Base-by-base conservation (phyloP, 768 basidiomycete species). In the Xerocomellus amylosporus region DNA sequence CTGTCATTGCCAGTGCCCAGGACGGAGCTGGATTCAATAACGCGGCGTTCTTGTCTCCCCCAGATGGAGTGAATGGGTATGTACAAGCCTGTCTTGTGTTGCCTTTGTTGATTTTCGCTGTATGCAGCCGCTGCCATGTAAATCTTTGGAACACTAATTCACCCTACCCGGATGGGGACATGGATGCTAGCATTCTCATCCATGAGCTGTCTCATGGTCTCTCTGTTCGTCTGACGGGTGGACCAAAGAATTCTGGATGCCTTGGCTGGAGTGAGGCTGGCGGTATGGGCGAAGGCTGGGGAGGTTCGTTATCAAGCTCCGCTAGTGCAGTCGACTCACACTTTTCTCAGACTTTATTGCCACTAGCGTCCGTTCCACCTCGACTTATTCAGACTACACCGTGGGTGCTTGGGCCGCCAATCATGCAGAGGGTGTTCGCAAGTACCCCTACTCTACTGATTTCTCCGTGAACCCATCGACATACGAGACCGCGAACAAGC, bases 211-310 rank as follows among this genome's bases (percentile, higher is more conserved):
- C 79, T 46, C 96, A 98, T 71, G 96, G 96, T 58, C 74, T 98
- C 46, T 92, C 89, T 67, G 98, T 92, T 3, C 88, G 96, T 63
- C 71, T 97, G 57, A 98, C 96, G 14, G 96, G 96, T 70, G 96
- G 96, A 3, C 94, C 93, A 0, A 79, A 82, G 47, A 90, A 95
- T 75, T 93, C 91, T 33, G 90, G 89, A 4, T 97, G 94, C 69
- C 84, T 98, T 53, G 92, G 91, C 13, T 98, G 89, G 86, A 94
- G 94, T 44, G 93, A 98, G 75, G 80, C 85, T 26, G 95, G 96
- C 40, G 96, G 94, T 19, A 97, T 98, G 94, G 94, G 94, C 61
- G 93, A 96, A 73, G 93, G 94, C 15, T 96, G 94, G 94, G 94
- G 93, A 57, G 85, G 83, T 79, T 50, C 45, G 74, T 71, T 19